Percentiles rank a stretch among this genome's conserved stretches.
phyloP scores from a whole-genome alignment of 73 alveolate species.

The Uronychia binucleata region DNA sequence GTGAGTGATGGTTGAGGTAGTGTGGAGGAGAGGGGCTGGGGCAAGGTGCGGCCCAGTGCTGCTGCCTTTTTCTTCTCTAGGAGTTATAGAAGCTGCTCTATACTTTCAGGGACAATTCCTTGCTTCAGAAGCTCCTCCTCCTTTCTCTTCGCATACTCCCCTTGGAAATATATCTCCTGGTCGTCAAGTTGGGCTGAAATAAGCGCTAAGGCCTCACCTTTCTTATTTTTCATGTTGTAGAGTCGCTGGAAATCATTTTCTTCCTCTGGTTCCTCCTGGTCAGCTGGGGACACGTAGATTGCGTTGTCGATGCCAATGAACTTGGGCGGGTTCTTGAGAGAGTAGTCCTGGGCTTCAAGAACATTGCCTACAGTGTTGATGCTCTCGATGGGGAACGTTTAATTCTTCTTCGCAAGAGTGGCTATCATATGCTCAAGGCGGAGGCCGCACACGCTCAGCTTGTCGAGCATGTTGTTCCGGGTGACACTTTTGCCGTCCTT shows the following conservation, averaged over 20 bases:
- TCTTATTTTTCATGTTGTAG: background rate
- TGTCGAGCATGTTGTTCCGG: slow-evolving; percentile 5
- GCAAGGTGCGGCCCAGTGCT: background rate
- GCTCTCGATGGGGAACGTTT: slow-evolving; percentile 35
- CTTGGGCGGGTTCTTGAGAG: slow-evolving; percentile 28
- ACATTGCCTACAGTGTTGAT: too few relatives aligned
- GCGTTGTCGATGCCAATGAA: slow-evolving; percentile 33
- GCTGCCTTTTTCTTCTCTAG: background rate
- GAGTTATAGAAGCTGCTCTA: background rate
- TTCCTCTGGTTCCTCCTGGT: slow-evolving; percentile 26
- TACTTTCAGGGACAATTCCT: background rate
- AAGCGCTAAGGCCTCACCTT: background rate
- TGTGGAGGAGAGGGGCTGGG: background rate
- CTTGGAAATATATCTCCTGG: background rate
- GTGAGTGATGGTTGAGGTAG: too few relatives aligned
- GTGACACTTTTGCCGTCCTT: slow-evolving; percentile 8
- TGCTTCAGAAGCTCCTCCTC: background rate
- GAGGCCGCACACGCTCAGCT: slow-evolving; percentile 45
- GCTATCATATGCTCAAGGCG: slow-evolving; percentile 58
- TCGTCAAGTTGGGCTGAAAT: background rate
- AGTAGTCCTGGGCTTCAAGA: too few relatives aligned
- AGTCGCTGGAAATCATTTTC: slow-evolving; percentile 19
- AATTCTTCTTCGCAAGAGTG: slow-evolving; percentile 42
- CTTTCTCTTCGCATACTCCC: background rate
- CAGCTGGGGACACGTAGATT: slow-evolving; percentile 19